These are phyloP conservation scores for Teunomyces gatunensis DNA, from an alignment of 805 yeast genomes.

Conservation along the genomic window DNA sequence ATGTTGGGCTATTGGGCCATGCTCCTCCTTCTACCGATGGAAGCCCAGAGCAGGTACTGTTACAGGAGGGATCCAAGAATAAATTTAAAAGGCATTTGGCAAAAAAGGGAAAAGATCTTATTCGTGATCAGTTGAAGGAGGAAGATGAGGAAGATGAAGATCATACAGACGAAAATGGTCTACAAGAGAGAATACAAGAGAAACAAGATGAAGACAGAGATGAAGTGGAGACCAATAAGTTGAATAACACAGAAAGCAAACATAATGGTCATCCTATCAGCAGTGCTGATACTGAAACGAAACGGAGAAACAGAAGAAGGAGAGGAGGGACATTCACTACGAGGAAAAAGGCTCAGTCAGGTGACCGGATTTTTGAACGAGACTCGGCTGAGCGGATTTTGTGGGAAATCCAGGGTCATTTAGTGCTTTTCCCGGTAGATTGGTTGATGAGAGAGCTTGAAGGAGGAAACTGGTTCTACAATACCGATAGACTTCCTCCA, in stretches of 20 bases:
- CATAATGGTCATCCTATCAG: background rate
- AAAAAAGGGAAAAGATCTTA: background rate
- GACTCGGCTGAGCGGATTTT: slow-evolving; percentile 75
- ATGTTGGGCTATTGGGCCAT: slow-evolving; percentile 36
- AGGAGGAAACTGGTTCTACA: slow-evolving; percentile 92
- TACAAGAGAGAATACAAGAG: too few relatives aligned
- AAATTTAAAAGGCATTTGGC: slow-evolving; percentile 8
- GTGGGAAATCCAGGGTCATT: slow-evolving; percentile 74
- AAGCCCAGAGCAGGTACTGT: background rate
- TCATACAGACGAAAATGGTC: background rate
- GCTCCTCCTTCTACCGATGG: slow-evolving; percentile 26
- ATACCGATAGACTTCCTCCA: slow-evolving; percentile 91
- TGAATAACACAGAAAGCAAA: background rate
- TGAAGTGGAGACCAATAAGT: background rate
- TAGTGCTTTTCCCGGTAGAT: slow-evolving; percentile 88
- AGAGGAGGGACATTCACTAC: slow-evolving; percentile 38
- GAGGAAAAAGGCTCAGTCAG: slow-evolving; percentile 32
- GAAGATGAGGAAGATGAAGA: slow-evolving; percentile 5
- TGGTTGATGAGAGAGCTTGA: slow-evolving; percentile 89
- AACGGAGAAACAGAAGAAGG: slow-evolving; percentile 23
- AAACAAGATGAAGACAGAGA: background rate
- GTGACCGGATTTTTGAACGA: slow-evolving; percentile 61
- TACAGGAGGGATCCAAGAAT: background rate
- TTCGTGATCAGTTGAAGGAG: slow-evolving; percentile 2
- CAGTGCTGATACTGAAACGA: background rate